Evolutionary conservation across 106 monocot genomes (phyloP), one percentile per base, ranked within the genome.

Genomic region (Hemerocallis citrina): DNA sequence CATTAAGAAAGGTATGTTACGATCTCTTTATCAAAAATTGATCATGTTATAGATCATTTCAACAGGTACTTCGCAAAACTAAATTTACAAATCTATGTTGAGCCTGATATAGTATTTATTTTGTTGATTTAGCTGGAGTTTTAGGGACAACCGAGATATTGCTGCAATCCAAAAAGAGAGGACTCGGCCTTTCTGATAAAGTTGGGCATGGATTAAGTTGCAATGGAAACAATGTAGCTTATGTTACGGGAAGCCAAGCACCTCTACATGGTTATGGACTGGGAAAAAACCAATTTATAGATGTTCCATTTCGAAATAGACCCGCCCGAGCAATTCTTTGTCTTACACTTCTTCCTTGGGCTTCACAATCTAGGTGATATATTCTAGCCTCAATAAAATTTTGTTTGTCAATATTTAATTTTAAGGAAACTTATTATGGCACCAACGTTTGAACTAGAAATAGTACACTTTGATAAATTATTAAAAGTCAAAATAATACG

Each of bases 171-270:
- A 33, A 48, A 62, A 70, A 22, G 51, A 70, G 70, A 42, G 70
- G 70, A 42, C 48, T 72, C 35, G 35, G 20, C 24, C 61, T 74
- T 11, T 74, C 74, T 31, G 45, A 67, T 34, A 74, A 34, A 59
- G 28, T 74, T 13, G 74, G 75, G 10, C 44, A 24, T 63, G 75
- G 75, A 20, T 38, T 72, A 20, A 72, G 72, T 40, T 76, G 76
- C 52, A 76, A 76, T 66, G 65, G 76, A 5, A 71, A 76, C 60
- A 71, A 76, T 60, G 70, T 70, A 35, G 76, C 70, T n/a, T 76
- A 76, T 70, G 52, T 70, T 65, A 40, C 70, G 34, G 63, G 65
- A 52, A 76, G 76, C 45, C 59, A 37, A 34, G 65, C 76, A 39
- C 76, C 76, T 57, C 33, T 76, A 39, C 23, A 70, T 61, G 65